Evolutionary conservation across 108 stramenopile species (phyloP).

Genomic region (Stephanodiscus minutulus): DNA sequence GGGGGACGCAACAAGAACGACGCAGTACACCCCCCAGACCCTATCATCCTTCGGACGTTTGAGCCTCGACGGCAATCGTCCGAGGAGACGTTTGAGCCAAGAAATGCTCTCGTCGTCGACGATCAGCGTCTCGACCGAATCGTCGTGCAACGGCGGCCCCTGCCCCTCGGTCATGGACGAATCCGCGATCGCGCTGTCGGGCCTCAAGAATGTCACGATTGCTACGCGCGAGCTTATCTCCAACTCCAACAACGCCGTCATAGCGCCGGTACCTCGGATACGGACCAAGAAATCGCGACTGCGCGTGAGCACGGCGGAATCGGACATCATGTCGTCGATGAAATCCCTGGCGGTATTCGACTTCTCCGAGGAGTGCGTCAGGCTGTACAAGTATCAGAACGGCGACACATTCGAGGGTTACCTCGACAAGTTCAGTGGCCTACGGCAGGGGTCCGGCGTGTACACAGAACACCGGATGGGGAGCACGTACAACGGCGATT

Average conservation of each 20-base stretch:
- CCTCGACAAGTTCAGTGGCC: slow-evolving; percentile 12
- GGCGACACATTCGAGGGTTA: slow-evolving; percentile 41
- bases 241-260: neutral
- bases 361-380: slow-evolving; percentile 7
- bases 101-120: neutral
- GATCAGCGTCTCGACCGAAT: neutral
- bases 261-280: neutral
- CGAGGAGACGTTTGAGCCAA: neutral
- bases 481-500: slow-evolving; percentile 38
- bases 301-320: neutral
- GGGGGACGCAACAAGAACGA: neutral
- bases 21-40: neutral
- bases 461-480: slow-evolving; percentile 37
- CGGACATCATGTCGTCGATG: slow-evolving; percentile 12
- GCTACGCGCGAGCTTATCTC: no score
- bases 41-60: no score
- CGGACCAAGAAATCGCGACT: neutral
- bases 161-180: slow-evolving; percentile 22
- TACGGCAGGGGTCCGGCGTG: slow-evolving; percentile 37
- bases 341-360: slow-evolving; percentile 22
- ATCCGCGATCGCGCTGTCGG: neutral
- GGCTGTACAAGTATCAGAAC: slow-evolving; percentile 32
- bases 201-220: neutral
- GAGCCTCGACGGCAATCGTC: neutral
- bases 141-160: neutral